Percentiles rank a stretch among this genome's conserved stretches.
Conservation (phyloP, 345 rosid genomes). For the Anastatica hierochuntica region DNA sequence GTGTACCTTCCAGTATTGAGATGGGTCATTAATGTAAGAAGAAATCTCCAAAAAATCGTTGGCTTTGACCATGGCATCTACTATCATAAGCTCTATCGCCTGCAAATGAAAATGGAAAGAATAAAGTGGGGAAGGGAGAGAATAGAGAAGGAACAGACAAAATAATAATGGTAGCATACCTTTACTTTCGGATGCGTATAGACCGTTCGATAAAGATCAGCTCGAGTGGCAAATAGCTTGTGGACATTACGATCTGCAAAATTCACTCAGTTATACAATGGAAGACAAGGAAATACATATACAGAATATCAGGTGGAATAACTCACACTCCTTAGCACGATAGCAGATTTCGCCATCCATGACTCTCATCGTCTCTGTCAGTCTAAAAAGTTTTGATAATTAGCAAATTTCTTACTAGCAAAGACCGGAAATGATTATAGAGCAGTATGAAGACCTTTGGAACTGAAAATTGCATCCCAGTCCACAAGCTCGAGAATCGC, state of each 20-base stretch:
- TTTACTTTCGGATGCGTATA: constrained; percentile 92
- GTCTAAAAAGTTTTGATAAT: constrained; percentile 38
- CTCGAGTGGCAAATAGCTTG: constrained; percentile 81
- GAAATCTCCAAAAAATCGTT: constrained; percentile 54
- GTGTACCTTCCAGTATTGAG: constrained; percentile 87
- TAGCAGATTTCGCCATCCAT: constrained; percentile 88
- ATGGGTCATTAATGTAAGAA: constrained; percentile 54
- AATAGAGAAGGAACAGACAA: background rate
- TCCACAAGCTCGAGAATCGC: constrained; percentile 92
- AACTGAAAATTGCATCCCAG: constrained; percentile 79
- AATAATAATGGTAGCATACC: constrained; percentile 31
- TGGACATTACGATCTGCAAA: constrained; percentile 65
- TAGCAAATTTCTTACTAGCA: constrained; percentile 5
- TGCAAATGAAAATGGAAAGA: constrained; percentile 23
- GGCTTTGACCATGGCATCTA: constrained; percentile 80
- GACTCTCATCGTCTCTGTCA: constrained; percentile 85
- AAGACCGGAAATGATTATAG: background rate
- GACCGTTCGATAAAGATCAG: constrained; percentile 90
- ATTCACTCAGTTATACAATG: constrained; percentile 8
- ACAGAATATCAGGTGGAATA: constrained; percentile 11
- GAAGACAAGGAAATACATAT: background rate
- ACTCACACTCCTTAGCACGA: constrained; percentile 90
- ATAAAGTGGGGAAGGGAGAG: background rate
- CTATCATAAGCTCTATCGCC: constrained; percentile 91
- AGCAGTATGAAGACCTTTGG: constrained; percentile 45